A percentile compares a stretch with the other conserved stretches of the same genome.
These are phyloP conservation scores for Phoma herbarum DNA, from an alignment of 2,329 filamentous ascomycete genomes.

Conservation along the genomic window DNA sequence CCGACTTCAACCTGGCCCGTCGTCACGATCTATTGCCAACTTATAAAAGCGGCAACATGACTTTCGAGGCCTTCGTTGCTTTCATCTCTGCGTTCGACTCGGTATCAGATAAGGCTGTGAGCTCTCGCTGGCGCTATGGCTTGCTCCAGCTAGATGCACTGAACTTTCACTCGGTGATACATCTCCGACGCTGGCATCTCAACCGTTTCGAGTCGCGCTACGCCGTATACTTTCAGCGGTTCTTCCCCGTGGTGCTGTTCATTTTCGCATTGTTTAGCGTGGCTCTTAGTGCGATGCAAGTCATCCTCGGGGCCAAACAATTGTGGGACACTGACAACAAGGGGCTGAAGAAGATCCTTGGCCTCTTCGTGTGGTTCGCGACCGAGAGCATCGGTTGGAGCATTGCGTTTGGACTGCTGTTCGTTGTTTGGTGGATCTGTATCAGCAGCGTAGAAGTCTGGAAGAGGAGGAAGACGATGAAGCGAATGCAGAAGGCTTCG, in stretches of 20 bases:
- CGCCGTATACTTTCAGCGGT: slow-evolving; percentile 27
- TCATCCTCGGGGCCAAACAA: slow-evolving; percentile 28
- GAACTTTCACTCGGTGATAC: slow-evolving; percentile 33
- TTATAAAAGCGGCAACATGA: background rate
- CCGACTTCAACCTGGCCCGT: background rate
- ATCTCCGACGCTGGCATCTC: slow-evolving; percentile 29
- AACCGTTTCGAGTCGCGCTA: slow-evolving; percentile 32
- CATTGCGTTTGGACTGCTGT: slow-evolving; percentile 27
- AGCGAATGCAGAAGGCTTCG: slow-evolving; percentile 19
- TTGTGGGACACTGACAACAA: slow-evolving; percentile 28
- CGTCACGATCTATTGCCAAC: background rate
- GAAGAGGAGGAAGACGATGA: slow-evolving; percentile 23
- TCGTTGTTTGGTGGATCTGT: slow-evolving; percentile 32
- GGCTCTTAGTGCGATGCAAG: slow-evolving; percentile 34
- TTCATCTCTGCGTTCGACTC: slow-evolving; percentile 29
- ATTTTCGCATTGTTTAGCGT: slow-evolving; percentile 34
- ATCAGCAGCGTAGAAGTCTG: slow-evolving; percentile 25
- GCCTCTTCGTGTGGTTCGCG: slow-evolving; percentile 28
- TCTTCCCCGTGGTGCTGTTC: slow-evolving; percentile 31
- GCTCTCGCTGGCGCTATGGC: slow-evolving; percentile 28
- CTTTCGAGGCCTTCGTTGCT: slow-evolving; percentile 17
- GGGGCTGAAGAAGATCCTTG: slow-evolving; percentile 25
- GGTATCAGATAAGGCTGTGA: slow-evolving; percentile 19
- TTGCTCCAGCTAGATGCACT: slow-evolving; percentile 29
- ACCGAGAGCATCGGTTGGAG: slow-evolving; percentile 31